A percentile compares a stretch with the other conserved stretches of the same genome.
These are phyloP conservation scores for Tylopilus sp. DNA, from an alignment of 1,284 basidiomycete species.

Conservation along the genomic window DNA sequence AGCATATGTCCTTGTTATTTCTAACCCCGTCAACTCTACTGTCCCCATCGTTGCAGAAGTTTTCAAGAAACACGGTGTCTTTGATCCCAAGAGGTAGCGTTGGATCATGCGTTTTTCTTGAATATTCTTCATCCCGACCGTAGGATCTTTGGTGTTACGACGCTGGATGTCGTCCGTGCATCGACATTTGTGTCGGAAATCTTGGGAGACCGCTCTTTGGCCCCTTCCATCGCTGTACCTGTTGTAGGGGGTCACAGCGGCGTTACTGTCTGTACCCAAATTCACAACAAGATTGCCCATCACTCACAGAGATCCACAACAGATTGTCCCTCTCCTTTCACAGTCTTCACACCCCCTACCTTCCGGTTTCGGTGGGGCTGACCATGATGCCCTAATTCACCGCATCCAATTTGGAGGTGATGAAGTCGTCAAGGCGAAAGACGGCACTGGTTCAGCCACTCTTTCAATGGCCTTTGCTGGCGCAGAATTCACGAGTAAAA, in stretches of 20 bases:
- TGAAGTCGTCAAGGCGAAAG: conserved; percentile 92
- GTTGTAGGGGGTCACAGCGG: conserved; percentile 98
- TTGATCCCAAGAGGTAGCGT: conserved; percentile 81
- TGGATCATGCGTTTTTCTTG: not conserved
- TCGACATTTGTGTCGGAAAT: conserved; percentile 92
- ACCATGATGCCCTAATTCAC: conserved; percentile 63
- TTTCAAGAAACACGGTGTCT: conserved; percentile 89
- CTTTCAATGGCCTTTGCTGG: conserved; percentile 92
- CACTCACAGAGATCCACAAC: conserved; percentile 11
- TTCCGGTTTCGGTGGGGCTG: conserved; percentile 43
- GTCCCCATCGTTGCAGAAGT: conserved; percentile 97
- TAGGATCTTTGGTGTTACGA: conserved; percentile 96
- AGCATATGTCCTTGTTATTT: conserved; percentile 93
- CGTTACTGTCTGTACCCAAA: conserved; percentile 62
- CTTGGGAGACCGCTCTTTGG: conserved; percentile 59
- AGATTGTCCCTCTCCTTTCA: conserved; percentile 96
- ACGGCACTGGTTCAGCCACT: conserved; percentile 83
- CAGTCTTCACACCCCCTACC: conserved; percentile 73
- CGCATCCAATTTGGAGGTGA: conserved; percentile 97
- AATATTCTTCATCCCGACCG: not conserved
- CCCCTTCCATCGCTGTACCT: conserved; percentile 77
- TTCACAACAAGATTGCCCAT: not conserved
- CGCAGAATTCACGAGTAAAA: conserved; percentile 77
- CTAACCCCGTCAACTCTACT: conserved; percentile 96
- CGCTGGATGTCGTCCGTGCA: conserved; percentile 95